Conservation (phyloP, 2,329 filamentous ascomycete species). For the Sporothrix luriei region DNA sequence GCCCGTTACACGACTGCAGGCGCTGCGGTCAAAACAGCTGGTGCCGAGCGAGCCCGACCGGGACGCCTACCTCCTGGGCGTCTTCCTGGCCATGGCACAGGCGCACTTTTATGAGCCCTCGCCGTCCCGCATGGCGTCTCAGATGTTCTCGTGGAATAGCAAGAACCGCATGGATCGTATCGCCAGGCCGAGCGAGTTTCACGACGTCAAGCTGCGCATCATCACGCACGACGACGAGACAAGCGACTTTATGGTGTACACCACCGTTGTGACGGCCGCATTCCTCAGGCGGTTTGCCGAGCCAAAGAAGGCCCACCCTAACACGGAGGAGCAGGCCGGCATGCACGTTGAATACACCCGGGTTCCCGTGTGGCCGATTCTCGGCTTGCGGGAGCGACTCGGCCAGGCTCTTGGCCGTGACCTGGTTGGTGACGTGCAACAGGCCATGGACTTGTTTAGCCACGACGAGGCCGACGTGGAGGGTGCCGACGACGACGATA, state of each 20-base stretch:
- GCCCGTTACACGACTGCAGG: slow-evolving; percentile 53
- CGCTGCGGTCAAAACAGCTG: slow-evolving; percentile 51
- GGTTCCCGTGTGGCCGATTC: slow-evolving; percentile 58
- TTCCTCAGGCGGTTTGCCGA: slow-evolving; percentile 56
- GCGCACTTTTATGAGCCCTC: slow-evolving; percentile 51
- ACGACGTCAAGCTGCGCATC: slow-evolving; percentile 54
- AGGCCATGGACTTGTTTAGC: slow-evolving; percentile 36
- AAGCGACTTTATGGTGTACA: slow-evolving; percentile 58
- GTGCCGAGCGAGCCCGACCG: slow-evolving; percentile 53
- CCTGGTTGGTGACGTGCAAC: slow-evolving; percentile 48
- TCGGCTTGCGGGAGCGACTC: slow-evolving; percentile 59
- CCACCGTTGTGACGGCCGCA: slow-evolving; percentile 50
- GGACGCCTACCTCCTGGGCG: slow-evolving; percentile 56
- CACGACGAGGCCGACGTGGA: slow-evolving; percentile 23
- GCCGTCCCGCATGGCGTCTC: slow-evolving; percentile 36
- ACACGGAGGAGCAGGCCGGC: slow-evolving; percentile 36
- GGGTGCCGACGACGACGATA: not conserved
- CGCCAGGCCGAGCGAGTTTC: slow-evolving; percentile 42
- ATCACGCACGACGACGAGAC: slow-evolving; percentile 55
- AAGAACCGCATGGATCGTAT: slow-evolving; percentile 18
- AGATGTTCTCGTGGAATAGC: slow-evolving; percentile 37
- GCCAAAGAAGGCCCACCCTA: slow-evolving; percentile 46
- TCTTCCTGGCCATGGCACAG: slow-evolving; percentile 61
- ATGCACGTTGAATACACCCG: slow-evolving; percentile 53
- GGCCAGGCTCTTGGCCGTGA: slow-evolving; percentile 57